Percentiles rank a stretch among this genome's conserved stretches.
These are phyloP conservation scores for Psidium guajava DNA, from an alignment of 345 rosid genomes.

Conservation along the genomic window DNA sequence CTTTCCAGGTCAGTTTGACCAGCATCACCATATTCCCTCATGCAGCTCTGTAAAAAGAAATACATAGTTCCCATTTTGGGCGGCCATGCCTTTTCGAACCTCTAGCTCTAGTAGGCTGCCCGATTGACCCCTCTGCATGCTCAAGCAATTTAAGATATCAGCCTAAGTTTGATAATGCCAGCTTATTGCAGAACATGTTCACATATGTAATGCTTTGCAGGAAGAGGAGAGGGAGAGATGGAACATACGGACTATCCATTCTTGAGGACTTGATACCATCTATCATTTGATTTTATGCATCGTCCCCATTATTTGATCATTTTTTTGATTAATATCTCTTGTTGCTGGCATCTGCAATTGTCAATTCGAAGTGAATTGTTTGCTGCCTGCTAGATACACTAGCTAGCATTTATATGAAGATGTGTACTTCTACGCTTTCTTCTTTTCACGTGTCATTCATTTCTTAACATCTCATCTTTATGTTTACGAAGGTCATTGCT, in stretches of 20 bases:
- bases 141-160: not conserved
- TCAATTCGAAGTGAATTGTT: not conserved
- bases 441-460: not conserved
- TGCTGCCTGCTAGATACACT: not conserved
- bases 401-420: not conserved
- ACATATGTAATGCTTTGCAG: not conserved
- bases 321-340: not conserved
- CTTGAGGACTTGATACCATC: not conserved
- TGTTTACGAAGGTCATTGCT: slow-evolving; percentile 61
- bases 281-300: not conserved
- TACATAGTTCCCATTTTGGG: not conserved
- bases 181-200: not conserved
- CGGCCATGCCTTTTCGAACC: not conserved
- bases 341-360: not conserved
- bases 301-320: not conserved
- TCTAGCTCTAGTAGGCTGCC: not conserved
- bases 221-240: not conserved
- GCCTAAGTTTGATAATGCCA: not conserved
- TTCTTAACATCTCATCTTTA: not conserved
- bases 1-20: not conserved
- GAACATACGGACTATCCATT: not conserved
- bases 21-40: not conserved
- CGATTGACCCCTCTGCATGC: not conserved
- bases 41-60: not conserved
- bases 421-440: not conserved